phyloP scores from a whole-genome alignment of 495 filamentous ascomycete species.

The Penicillium daleae region DNA sequence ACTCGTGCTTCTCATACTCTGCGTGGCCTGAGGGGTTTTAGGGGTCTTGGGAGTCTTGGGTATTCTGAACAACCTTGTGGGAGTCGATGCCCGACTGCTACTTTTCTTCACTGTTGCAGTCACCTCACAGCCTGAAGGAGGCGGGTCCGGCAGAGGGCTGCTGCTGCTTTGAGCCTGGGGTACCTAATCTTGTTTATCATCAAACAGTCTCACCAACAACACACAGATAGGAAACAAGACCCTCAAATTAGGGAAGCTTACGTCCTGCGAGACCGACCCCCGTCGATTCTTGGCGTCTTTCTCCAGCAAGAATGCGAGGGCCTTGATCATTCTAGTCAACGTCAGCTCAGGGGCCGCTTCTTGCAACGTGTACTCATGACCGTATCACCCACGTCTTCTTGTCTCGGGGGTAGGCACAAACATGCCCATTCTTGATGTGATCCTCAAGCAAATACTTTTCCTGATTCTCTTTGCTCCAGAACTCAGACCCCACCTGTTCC shows the following conservation, averaged over 20 bases:
- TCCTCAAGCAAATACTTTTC: slow-evolving; percentile 5
- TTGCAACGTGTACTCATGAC: not conserved
- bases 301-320: slow-evolving; percentile 3
- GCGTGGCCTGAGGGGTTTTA: not conserved
- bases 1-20: not conserved
- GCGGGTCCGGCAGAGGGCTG: not conserved
- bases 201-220: not conserved
- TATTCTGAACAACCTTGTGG: not conserved
- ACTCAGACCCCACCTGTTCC: slow-evolving; percentile 3
- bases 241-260: slow-evolving; percentile 9
- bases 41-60: not conserved
- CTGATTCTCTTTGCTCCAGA: slow-evolving; percentile 2
- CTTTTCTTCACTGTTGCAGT: not conserved
- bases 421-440: not conserved
- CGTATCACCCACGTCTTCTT: slow-evolving; percentile 5
- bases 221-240: not conserved
- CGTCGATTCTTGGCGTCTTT: slow-evolving; percentile 4
- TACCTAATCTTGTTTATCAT: not conserved
- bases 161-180: not conserved
- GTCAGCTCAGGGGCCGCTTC: not conserved
- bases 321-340: slow-evolving; percentile 8
- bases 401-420: slow-evolving; percentile 1
- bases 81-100: not conserved
- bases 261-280: not conserved
- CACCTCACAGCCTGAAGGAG: not conserved